These are phyloP conservation scores for Diatrype stigma DNA, from an alignment of 2,329 filamentous ascomycete species.

Conservation along the genomic window DNA sequence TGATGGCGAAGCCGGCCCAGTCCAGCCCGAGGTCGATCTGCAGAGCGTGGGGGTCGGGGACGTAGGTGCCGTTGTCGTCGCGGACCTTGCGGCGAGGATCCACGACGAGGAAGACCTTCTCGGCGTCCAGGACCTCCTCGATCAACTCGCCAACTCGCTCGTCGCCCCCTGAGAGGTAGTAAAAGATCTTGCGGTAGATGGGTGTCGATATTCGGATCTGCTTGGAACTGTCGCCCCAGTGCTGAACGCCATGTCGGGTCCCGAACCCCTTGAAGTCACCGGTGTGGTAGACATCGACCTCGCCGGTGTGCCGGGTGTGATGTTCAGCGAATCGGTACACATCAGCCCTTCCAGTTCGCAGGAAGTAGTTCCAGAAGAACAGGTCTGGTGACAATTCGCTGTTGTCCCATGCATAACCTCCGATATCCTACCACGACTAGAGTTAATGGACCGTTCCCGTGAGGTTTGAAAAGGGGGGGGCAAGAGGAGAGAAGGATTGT, in stretches of 20 bases:
- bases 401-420: slow-evolving; percentile 63
- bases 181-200: slow-evolving; percentile 54
- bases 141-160: slow-evolving; percentile 54
- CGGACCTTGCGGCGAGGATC: slow-evolving; percentile 58
- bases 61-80: slow-evolving; percentile 39
- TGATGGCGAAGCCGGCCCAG: slow-evolving; percentile 52
- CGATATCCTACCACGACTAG: slow-evolving; percentile 47
- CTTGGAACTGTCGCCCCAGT: slow-evolving; percentile 58
- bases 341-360: slow-evolving; percentile 53
- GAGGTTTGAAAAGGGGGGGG: too few relatives aligned
- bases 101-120: slow-evolving; percentile 47
- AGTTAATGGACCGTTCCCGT: neutral
- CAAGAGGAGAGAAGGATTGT: too few relatives aligned
- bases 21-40: slow-evolving; percentile 55
- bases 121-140: slow-evolving; percentile 47
- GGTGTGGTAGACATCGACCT: slow-evolving; percentile 59
- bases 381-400: slow-evolving; percentile 59
- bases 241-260: slow-evolving; percentile 59
- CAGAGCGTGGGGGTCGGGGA: slow-evolving; percentile 38
- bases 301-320: slow-evolving; percentile 53
- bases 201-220: slow-evolving; percentile 58
- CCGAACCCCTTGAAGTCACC: slow-evolving; percentile 56
- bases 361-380: slow-evolving; percentile 60
- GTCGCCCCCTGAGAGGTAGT: slow-evolving; percentile 53
- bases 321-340: slow-evolving; percentile 57